Evolutionary conservation across 495 filamentous ascomycete genomes (phyloP).

Genomic region (Tuber aestivum): DNA sequence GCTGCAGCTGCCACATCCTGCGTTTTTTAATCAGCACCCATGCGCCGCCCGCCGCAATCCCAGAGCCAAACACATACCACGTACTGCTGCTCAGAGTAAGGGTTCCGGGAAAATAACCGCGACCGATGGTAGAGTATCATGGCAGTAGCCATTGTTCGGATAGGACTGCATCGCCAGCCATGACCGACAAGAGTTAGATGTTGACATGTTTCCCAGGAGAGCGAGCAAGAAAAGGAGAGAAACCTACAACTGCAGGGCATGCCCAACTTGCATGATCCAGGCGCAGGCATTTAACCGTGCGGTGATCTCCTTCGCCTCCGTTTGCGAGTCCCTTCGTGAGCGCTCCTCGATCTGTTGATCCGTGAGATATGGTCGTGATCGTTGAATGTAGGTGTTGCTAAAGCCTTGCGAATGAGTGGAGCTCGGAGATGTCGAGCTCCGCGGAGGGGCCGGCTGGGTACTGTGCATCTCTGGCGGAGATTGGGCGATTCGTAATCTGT

Average conservation of each 20-base stretch:
- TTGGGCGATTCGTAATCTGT: slow-evolving; percentile 3
- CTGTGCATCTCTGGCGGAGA: slow-evolving; percentile 25
- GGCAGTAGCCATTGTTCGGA: slow-evolving; percentile 42
- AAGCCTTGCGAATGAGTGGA: slow-evolving; percentile 28
- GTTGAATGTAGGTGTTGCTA: slow-evolving; percentile 40
- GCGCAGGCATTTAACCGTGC: slow-evolving; percentile 35
- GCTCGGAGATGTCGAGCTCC: slow-evolving; percentile 20
- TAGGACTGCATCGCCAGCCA: slow-evolving; percentile 22
- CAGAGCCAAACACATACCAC: slow-evolving; percentile 44
- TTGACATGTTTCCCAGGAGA: neutral
- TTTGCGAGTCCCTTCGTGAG: slow-evolving; percentile 30
- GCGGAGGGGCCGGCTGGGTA: slow-evolving; percentile 18
- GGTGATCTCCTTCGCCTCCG: slow-evolving; percentile 36
- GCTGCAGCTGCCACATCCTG: slow-evolving; percentile 81
- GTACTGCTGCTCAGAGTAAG: slow-evolving; percentile 44
- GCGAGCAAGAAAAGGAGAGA: neutral
- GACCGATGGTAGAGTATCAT: slow-evolving; percentile 42
- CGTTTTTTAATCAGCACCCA: slow-evolving; percentile 27
- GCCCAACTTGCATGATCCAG: slow-evolving; percentile 40
- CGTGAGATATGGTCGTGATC: slow-evolving; percentile 41
- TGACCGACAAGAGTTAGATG: neutral
- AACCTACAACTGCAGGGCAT: slow-evolving; percentile 40
- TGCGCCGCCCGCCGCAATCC: neutral
- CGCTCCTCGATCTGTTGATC: slow-evolving; percentile 40
- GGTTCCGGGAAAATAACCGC: slow-evolving; percentile 37